Evolutionary conservation across 2,329 filamentous ascomycete genomes (phyloP).

Genomic region (Thelonectria olida): DNA sequence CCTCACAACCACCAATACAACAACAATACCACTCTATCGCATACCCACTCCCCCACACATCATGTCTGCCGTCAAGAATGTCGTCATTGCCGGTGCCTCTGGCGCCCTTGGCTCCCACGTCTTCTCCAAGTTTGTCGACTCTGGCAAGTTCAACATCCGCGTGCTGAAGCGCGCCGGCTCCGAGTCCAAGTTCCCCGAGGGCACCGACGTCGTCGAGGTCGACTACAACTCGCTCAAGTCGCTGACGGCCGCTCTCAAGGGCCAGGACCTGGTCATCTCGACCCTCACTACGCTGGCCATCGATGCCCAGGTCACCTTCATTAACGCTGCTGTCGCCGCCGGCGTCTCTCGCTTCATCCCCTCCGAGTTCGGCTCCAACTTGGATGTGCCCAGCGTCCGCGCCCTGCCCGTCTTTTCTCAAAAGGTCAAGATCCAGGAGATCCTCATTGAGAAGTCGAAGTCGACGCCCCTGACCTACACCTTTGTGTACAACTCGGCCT

Average conservation of each 20-base stretch:
- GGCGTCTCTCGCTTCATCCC: slow-evolving; percentile 71
- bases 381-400: slow-evolving; percentile 43
- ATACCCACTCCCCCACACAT: not conserved
- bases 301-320: slow-evolving; percentile 50
- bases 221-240: slow-evolving; percentile 55
- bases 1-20: not conserved
- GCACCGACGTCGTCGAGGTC: slow-evolving; percentile 44
- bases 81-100: slow-evolving; percentile 49
- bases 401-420: slow-evolving; percentile 59
- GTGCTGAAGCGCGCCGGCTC: slow-evolving; percentile 53
- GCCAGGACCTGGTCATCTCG: slow-evolving; percentile 65
- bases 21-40: no score
- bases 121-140: slow-evolving; percentile 42
- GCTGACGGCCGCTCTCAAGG: slow-evolving; percentile 60
- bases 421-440: slow-evolving; percentile 57
- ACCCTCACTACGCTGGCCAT: slow-evolving; percentile 49
- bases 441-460: slow-evolving; percentile 52
- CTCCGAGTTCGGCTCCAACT: slow-evolving; percentile 61
- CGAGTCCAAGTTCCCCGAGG: slow-evolving; percentile 42
- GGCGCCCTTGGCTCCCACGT: slow-evolving; percentile 47
- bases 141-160: slow-evolving; percentile 47
- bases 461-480: slow-evolving; percentile 45
- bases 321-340: slow-evolving; percentile 67
- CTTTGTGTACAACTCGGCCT: slow-evolving; percentile 43
- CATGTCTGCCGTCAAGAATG: slow-evolving; percentile 49